phyloP scores from a whole-genome alignment of 805 yeast genomes.

The Saturnispora besseyi region DNA sequence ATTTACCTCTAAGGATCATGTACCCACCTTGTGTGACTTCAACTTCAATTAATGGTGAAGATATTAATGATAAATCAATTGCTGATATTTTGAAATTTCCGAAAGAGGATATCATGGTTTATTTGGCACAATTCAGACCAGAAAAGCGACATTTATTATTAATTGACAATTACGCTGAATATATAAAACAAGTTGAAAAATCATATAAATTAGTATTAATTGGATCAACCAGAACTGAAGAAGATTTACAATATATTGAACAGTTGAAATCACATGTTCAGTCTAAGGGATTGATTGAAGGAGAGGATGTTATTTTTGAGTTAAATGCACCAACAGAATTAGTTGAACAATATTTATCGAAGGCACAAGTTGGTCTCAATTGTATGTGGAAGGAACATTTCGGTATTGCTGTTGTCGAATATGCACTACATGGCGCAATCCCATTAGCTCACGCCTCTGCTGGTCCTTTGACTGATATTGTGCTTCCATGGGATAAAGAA shows the following conservation, averaged over 20 bases:
- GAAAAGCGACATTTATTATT: constrained; percentile 84
- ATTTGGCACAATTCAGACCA: constrained; percentile 88
- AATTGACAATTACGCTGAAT: constrained; percentile 52
- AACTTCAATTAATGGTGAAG: not conserved
- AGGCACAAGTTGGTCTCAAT: constrained; percentile 70
- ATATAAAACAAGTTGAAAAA: constrained; percentile 17
- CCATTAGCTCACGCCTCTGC: constrained; percentile 94
- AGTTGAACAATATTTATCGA: constrained; percentile 44
- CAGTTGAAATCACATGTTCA: constrained; percentile 37
- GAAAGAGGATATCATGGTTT: constrained; percentile 39
- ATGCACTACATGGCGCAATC: constrained; percentile 73
- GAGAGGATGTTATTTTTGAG: constrained; percentile 30
- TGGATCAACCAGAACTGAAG: constrained; percentile 72
- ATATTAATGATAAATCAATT: constrained; percentile 30
- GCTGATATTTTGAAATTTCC: constrained; percentile 11
- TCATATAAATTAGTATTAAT: constrained; percentile 60
- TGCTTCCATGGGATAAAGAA: constrained; percentile 41
- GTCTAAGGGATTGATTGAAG: constrained; percentile 15
- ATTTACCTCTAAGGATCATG: constrained; percentile 33
- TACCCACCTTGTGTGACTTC: constrained; percentile 76
- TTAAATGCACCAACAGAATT: constrained; percentile 66
- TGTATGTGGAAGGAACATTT: constrained; percentile 99
- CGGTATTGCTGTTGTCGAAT: constrained; percentile 95
- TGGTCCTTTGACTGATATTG: constrained; percentile 88
- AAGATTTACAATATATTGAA: constrained; percentile 54